phyloP scores from a whole-genome alignment of 1,139 yeast genomes.

The Yamadazyma blattariae region DNA sequence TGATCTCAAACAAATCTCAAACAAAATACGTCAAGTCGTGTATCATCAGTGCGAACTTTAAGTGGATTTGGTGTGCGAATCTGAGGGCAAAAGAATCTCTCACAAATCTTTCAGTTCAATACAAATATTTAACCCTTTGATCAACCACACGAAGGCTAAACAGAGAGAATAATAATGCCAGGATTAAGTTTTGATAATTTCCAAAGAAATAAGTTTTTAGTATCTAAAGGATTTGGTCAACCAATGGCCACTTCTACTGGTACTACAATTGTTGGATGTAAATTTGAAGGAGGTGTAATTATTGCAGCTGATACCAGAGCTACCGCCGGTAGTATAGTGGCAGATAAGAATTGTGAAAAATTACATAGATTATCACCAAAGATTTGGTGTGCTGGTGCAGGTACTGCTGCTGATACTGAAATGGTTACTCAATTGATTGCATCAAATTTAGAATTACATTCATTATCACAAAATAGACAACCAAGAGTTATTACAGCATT shows the following conservation, averaged over 20 bases:
- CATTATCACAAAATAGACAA: conserved; percentile 75
- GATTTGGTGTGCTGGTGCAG: conserved; percentile 99
- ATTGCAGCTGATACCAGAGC: conserved; percentile 99
- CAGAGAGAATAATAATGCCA: conserved; percentile 52
- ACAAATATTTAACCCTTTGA: too few relatives aligned
- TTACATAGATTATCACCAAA: conserved; percentile 87
- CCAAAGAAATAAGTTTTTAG: conserved; percentile 77
- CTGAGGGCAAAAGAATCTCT: too few relatives aligned
- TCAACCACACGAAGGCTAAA: too few relatives aligned
- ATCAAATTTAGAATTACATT: conserved; percentile 86
- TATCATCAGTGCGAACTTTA: too few relatives aligned
- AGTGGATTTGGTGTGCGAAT: too few relatives aligned
- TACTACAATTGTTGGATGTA: conserved; percentile 96
- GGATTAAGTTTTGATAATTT: conserved; percentile 92
- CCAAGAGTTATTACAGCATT: conserved; percentile 94
- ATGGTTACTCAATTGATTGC: conserved; percentile 92
- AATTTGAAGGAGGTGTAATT: conserved; percentile 88
- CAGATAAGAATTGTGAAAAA: conserved; percentile 97
- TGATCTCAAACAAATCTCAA: too few relatives aligned
- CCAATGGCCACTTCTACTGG: conserved; percentile 97
- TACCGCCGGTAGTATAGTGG: conserved; percentile 92
- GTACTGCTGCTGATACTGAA: conserved; percentile 99
- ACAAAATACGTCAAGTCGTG: too few relatives aligned
- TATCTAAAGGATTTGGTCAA: conserved; percentile 66
- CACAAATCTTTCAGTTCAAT: too few relatives aligned